Conservation (phyloP, 306 rosid genomes). For the Aeschynomene evenia region DNA sequence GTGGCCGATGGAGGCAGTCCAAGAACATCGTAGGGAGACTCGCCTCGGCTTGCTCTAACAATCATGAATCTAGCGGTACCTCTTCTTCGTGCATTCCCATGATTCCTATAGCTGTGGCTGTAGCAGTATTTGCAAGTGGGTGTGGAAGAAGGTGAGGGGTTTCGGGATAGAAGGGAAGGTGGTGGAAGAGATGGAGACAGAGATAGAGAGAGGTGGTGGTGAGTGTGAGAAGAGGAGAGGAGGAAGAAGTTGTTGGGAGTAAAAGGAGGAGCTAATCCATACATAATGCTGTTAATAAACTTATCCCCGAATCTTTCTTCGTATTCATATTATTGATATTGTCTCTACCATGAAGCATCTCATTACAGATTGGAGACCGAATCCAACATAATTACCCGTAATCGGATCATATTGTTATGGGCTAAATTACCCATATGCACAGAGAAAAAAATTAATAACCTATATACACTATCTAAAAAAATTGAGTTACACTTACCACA, state of each 20-base stretch:
- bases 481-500: no score
- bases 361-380: no score
- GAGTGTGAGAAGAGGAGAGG: constrained; percentile 7
- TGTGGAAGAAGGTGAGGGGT: constrained; percentile 31
- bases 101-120: constrained; percentile 20
- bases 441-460: no score
- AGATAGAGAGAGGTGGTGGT: constrained; percentile 1
- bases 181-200: constrained; percentile 43
- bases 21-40: constrained; percentile 78
- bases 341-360: no score
- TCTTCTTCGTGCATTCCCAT: constrained; percentile 31
- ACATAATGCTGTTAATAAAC: constrained; percentile 55
- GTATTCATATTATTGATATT: no score
- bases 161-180: constrained; percentile 17
- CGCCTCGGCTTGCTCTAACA: constrained; percentile 54
- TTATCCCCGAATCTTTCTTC: constrained; percentile 30
- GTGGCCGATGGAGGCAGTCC: constrained; percentile 84
- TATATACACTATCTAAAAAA: no score
- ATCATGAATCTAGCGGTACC: not conserved
- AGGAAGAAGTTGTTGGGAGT: constrained; percentile 23
- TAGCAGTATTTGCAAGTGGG: constrained; percentile 34
- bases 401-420: no score
- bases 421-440: no score
- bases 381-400: no score
- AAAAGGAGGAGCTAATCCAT: constrained; percentile 43